These are phyloP conservation scores for Colletotrichum falcatum DNA, from an alignment of 2,329 filamentous ascomycete genomes.

Conservation along the genomic window DNA sequence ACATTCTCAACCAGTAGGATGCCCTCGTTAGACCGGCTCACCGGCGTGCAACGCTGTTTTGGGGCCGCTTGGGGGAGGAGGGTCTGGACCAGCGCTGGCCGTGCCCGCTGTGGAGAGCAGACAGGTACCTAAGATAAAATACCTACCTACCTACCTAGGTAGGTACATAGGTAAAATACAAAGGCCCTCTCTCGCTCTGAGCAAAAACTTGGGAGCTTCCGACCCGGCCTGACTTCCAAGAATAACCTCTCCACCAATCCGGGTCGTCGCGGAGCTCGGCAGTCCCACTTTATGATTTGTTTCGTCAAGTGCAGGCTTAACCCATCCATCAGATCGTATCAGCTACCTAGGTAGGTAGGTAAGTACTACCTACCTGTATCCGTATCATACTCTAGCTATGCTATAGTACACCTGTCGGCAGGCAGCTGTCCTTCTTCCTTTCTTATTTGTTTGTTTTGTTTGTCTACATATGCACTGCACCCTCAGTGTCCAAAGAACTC, in stretches of 20 bases:
- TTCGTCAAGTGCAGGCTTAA: slow-evolving; percentile 18
- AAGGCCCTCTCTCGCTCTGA: too few species aligned
- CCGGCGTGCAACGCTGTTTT: slow-evolving; percentile 34
- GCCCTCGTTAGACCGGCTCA: slow-evolving; percentile 17
- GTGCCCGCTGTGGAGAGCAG: slow-evolving; percentile 31
- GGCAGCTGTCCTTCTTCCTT: too few species aligned
- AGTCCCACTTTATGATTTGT: slow-evolving; percentile 21
- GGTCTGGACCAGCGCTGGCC: slow-evolving; percentile 26
- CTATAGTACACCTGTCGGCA: too few species aligned
- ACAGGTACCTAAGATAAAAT: slow-evolving; percentile 5
- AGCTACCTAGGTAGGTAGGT: neutral
- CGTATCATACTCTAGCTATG: neutral
- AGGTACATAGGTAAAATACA: too few species aligned
- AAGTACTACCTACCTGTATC: too few species aligned
- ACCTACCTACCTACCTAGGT: too few species aligned
- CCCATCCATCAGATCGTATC: neutral
- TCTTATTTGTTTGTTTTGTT: neutral
- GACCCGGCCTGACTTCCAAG: neutral
- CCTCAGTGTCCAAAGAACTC: neutral
- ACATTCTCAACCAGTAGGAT: slow-evolving; percentile 33
- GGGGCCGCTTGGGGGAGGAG: slow-evolving; percentile 17
- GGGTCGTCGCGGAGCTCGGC: slow-evolving; percentile 1
- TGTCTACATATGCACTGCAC: neutral
- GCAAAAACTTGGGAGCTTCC: neutral
- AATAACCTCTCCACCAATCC: slow-evolving; percentile 35